A percentile compares a stretch with the other conserved stretches of the same genome.
phyloP scores from a whole-genome alignment of 2,329 filamentous ascomycete genomes.

The Zarea fungicola region DNA sequence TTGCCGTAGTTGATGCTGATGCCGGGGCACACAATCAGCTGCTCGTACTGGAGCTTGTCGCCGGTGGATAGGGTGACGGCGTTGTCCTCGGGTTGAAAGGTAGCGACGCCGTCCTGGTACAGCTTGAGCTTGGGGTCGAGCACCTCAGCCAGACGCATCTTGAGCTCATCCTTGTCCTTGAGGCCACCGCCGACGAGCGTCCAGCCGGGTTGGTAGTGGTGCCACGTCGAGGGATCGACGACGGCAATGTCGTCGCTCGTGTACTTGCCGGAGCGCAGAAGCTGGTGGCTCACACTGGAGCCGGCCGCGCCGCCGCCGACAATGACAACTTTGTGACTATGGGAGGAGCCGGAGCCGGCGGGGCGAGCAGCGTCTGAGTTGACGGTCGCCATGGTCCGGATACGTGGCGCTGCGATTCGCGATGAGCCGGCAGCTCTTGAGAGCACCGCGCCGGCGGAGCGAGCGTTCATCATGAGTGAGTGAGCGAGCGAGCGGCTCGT shows the following conservation, averaged over 20 bases:
- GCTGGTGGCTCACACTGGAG: slow-evolving; percentile 60
- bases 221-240: slow-evolving; percentile 57
- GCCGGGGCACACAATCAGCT: slow-evolving; percentile 58
- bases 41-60: slow-evolving; percentile 55
- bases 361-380: not conserved
- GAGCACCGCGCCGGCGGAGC: not conserved
- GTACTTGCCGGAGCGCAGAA: slow-evolving; percentile 55
- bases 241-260: slow-evolving; percentile 56
- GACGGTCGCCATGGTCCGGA: not conserved
- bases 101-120: slow-evolving; percentile 47
- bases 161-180: slow-evolving; percentile 56
- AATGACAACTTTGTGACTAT: slow-evolving; percentile 58
- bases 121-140: slow-evolving; percentile 57
- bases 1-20: slow-evolving; percentile 45
- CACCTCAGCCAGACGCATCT: slow-evolving; percentile 43
- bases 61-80: slow-evolving; percentile 49
- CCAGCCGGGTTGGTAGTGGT: slow-evolving; percentile 67
- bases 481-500: too few species aligned
- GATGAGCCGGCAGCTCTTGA: not conserved
- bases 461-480: not conserved
- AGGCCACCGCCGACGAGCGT: slow-evolving; percentile 63
- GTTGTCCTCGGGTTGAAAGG: slow-evolving; percentile 53
- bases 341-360: not conserved
- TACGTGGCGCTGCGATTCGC: not conserved
- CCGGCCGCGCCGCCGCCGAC: slow-evolving; percentile 64